These are phyloP conservation scores for Saccharum spontaneum DNA, from an alignment of 176 grass and related monocot genomes.

Conservation along the genomic window DNA sequence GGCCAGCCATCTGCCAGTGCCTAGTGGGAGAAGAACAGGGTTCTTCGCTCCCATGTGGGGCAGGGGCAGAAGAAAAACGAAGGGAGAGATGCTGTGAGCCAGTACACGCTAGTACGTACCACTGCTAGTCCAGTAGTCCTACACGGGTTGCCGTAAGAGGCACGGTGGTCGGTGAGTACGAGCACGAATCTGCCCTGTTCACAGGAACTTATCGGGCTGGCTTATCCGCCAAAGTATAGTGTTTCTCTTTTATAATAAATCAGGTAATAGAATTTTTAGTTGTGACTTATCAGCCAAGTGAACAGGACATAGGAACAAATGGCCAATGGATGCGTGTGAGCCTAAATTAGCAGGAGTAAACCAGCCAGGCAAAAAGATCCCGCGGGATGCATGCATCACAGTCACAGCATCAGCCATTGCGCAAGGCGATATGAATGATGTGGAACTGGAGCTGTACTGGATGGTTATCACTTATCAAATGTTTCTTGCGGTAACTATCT, in stretches of 20 bases:
- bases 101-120: neutral
- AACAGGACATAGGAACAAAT: no score
- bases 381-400: neutral
- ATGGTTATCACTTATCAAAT: neutral
- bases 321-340: no score
- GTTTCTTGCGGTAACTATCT: neutral
- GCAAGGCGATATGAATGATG: neutral
- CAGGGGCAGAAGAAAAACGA: neutral
- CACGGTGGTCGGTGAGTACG: constrained; percentile 6
- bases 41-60: constrained; percentile 9
- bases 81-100: constrained; percentile 10
- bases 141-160: neutral
- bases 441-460: neutral
- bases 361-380: neutral
- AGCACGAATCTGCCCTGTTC: neutral
- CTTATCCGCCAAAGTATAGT: no score
- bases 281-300: no score
- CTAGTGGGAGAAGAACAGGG: neutral
- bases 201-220: no score
- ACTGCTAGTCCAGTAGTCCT: neutral
- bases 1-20: neutral
- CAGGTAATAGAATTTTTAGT: no score
- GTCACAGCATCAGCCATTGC: neutral
- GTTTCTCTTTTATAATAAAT: no score
- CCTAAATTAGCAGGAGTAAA: no score